These are phyloP conservation scores for Lipomyces sp. DNA, from an alignment of 805 yeast species.

Conservation along the genomic window DNA sequence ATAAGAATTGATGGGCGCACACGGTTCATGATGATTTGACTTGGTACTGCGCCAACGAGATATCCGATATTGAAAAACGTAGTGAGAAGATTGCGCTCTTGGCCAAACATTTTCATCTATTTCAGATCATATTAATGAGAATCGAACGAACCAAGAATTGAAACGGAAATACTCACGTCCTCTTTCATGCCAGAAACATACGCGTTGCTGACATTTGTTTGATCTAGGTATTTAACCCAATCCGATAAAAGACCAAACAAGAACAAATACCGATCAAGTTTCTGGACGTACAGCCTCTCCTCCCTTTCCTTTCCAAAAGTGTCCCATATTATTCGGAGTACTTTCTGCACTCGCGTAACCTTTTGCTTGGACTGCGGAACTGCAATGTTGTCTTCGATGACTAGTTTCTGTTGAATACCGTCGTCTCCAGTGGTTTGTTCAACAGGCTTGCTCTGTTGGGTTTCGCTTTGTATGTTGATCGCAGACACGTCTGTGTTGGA, in stretches of 20 bases:
- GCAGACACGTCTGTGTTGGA: too few species aligned
- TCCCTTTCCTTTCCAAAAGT: constrained; percentile 26
- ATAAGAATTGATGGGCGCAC: constrained; percentile 1
- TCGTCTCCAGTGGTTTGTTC: too few species aligned
- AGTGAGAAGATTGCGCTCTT: constrained; percentile 48
- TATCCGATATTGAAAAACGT: constrained; percentile 38
- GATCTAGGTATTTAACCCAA: constrained; percentile 55
- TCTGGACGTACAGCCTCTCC: constrained; percentile 36
- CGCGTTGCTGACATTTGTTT: constrained; percentile 58
- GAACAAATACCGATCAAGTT: constrained; percentile 37
- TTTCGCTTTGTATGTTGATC: too few species aligned
- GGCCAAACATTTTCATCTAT: constrained; percentile 34
- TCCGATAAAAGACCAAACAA: constrained; percentile 38
- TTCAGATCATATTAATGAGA: too few species aligned
- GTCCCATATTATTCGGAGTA: constrained; percentile 4
- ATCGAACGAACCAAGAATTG: too few species aligned
- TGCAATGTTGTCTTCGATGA: constrained; percentile 1
- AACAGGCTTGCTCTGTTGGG: too few species aligned
- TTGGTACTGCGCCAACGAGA: constrained; percentile 1
- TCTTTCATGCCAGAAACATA: constrained; percentile 59
- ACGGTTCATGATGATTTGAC: background rate
- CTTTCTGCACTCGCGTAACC: background rate
- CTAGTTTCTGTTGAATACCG: too few species aligned
- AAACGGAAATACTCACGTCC: too few species aligned
- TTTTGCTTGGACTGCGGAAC: constrained; percentile 13